A percentile compares a stretch with the other conserved stretches of the same genome.
Evolutionary conservation across 177 flowering plant species (phyloP).

Genomic region (Vitis hybrid): DNA sequence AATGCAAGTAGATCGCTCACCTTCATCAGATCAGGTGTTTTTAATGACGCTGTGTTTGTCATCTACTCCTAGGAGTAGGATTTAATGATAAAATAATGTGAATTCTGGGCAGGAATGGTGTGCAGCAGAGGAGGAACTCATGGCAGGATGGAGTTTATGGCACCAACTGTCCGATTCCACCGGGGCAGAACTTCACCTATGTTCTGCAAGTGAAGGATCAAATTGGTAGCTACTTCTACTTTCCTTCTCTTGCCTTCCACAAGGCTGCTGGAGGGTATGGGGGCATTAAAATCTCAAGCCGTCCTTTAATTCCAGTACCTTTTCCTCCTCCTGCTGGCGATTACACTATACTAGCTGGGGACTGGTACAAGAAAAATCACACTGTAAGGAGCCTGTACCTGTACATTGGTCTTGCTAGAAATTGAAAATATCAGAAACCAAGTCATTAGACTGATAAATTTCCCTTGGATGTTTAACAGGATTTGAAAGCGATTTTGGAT

Average conservation of each 20-base stretch:
- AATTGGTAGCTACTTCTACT: conserved; percentile 60
- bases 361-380: conserved; percentile 58
- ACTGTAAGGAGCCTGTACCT: conserved; percentile 27
- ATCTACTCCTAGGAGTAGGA: too few relatives aligned
- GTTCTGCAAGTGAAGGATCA: conserved; percentile 63
- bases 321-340: conserved; percentile 58
- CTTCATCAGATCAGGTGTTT: too few relatives aligned
- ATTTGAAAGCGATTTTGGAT: conserved; percentile 64
- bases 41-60: too few relatives aligned
- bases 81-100: too few relatives aligned
- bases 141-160: conserved; percentile 71
- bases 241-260: conserved; percentile 61
- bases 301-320: conserved; percentile 56
- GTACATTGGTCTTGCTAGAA: neutral
- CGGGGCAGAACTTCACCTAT: conserved; percentile 54
- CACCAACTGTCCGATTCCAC: conserved; percentile 64
- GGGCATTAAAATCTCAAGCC: conserved; percentile 42
- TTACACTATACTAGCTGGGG: conserved; percentile 48
- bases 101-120: conserved; percentile 46
- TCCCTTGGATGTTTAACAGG: conserved; percentile 27
- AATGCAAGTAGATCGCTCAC: too few relatives aligned
- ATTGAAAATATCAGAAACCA: neutral
- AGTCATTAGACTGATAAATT: neutral
- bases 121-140: conserved; percentile 60
- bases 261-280: conserved; percentile 67